Conservation (phyloP, 2,329 filamentous ascomycete genomes). For the Ceratocystis albifundus region DNA sequence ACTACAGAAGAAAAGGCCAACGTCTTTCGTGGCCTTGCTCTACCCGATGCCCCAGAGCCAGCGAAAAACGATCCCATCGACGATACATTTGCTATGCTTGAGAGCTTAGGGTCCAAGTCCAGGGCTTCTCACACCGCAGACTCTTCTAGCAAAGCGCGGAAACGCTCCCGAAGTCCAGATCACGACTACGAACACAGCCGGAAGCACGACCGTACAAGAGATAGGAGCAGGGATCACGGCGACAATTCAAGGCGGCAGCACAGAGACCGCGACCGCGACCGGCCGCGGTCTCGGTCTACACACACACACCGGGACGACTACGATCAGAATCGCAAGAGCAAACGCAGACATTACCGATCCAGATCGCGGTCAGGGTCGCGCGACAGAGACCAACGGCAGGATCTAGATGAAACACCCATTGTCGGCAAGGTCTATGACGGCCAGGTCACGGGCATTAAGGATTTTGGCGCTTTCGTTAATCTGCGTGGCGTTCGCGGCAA, state of each 20-base stretch:
- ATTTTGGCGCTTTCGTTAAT: constrained; percentile 93
- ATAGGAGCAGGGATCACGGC: constrained; percentile 31
- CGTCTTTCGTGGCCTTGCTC: constrained; percentile 79
- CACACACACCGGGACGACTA: neutral
- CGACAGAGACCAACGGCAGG: neutral
- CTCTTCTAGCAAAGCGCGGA: constrained; percentile 30
- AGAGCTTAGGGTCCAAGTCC: constrained; percentile 44
- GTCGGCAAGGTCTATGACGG: constrained; percentile 84
- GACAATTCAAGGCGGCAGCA: constrained; percentile 45
- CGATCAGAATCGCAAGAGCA: constrained; percentile 25
- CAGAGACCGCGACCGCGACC: constrained; percentile 33
- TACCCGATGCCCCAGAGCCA: constrained; percentile 55
- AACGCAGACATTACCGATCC: constrained; percentile 29
- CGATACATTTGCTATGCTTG: constrained; percentile 85
- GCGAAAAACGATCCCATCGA: constrained; percentile 56
- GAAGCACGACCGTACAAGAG: constrained; percentile 24
- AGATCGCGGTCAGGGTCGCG: constrained; percentile 32
- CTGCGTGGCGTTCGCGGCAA: constrained; percentile 77
- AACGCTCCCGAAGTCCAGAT: constrained; percentile 43
- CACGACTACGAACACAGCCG: constrained; percentile 22
- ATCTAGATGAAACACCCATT: constrained; percentile 70
- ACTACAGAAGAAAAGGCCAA: constrained; percentile 58
- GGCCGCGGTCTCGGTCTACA: constrained; percentile 31
- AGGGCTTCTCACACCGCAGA: constrained; percentile 40
- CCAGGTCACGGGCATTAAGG: constrained; percentile 80